Evolutionary conservation across 163 green algal species (phyloP).

Genomic region (Chlamydomonas reinhardtii): DNA sequence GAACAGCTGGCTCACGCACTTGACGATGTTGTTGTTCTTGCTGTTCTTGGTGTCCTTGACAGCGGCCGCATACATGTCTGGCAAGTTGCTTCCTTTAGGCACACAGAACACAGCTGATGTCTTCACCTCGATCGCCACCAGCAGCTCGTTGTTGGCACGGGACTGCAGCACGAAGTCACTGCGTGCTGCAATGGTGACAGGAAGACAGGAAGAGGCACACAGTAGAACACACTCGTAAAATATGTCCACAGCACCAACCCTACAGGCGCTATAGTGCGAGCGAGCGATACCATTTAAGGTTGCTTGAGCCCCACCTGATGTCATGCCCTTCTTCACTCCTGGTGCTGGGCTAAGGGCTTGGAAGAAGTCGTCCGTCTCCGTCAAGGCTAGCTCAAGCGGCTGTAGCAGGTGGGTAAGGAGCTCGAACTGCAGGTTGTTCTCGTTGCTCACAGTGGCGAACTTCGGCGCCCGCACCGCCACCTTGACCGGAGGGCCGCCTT

Average conservation of each 20-base stretch:
- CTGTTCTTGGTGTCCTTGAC: too few species aligned
- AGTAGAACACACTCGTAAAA: neutral
- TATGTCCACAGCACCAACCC: neutral
- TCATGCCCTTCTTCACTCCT: neutral
- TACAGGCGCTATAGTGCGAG: neutral
- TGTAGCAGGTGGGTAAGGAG: neutral
- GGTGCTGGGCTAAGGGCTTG: neutral
- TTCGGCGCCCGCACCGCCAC: neutral
- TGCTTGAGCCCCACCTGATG: neutral
- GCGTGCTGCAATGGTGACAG: neutral
- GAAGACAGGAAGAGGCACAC: too few species aligned
- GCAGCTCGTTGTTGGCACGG: neutral
- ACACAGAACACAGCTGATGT: neutral
- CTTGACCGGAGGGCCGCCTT: neutral
- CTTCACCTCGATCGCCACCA: constrained; percentile 11
- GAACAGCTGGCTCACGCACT: neutral
- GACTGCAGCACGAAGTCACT: neutral
- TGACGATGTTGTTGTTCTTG: neutral
- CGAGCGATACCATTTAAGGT: neutral
- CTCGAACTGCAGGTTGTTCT: neutral
- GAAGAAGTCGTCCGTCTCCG: neutral
- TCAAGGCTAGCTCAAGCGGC: neutral
- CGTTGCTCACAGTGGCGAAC: neutral
- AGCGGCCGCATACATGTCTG: neutral
- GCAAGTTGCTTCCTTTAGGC: neutral